Evolutionary conservation across 2,329 filamentous ascomycete species (phyloP).

Genomic region (Pseudopithomyces maydicus): DNA sequence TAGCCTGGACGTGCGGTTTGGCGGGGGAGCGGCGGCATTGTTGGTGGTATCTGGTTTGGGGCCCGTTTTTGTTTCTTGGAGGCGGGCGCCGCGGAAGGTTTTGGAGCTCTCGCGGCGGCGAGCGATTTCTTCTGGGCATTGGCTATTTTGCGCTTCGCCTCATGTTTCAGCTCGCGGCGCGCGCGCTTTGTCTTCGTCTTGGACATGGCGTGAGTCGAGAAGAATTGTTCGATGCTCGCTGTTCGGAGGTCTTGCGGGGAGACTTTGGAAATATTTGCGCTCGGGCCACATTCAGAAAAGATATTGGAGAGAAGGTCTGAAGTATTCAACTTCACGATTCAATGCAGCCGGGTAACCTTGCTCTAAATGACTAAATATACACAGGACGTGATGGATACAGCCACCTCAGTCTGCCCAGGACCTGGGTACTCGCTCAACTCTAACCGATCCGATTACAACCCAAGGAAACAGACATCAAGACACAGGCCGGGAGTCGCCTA

Average conservation of each 20-base stretch:
- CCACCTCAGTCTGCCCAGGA: conserved; percentile 23
- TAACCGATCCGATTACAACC: conserved; percentile 24
- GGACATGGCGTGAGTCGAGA: conserved; percentile 29
- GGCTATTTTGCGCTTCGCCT: conserved; percentile 33
- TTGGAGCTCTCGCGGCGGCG: conserved; percentile 11
- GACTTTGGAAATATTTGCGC: conserved; percentile 21
- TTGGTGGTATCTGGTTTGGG: conserved; percentile 9
- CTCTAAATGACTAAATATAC: conserved; percentile 46
- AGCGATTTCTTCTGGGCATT: conserved; percentile 29
- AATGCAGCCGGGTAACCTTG: conserved; percentile 30
- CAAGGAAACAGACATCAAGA: conserved; percentile 19
- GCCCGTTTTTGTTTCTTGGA: conserved; percentile 20
- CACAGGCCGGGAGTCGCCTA: background rate
- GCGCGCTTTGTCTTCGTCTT: conserved; percentile 42
- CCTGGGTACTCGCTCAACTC: conserved; percentile 27
- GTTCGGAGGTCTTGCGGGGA: conserved; percentile 27
- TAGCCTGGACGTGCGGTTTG: conserved; percentile 25
- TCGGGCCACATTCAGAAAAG: conserved; percentile 22
- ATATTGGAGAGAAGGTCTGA: background rate
- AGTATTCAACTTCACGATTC: background rate
- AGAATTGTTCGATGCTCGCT: background rate
- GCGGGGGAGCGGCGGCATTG: conserved; percentile 19
- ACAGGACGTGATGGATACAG: conserved; percentile 27
- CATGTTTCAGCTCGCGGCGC: conserved; percentile 40
- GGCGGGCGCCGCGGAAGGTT: conserved; percentile 3